Evolutionary conservation across 73 alveolate species (phyloP).

Genomic region (Blepharisma japonicum): DNA sequence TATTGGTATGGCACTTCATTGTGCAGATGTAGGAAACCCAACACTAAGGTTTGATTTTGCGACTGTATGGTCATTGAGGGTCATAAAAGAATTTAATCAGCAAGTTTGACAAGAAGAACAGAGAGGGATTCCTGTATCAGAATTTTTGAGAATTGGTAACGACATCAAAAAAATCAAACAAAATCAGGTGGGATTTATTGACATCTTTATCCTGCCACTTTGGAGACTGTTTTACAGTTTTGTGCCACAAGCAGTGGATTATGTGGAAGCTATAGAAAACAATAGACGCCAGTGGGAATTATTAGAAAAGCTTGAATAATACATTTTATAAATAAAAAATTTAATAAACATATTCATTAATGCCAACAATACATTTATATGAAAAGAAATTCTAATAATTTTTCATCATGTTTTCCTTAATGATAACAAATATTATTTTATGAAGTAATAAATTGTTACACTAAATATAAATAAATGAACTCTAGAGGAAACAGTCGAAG

Average conservation of each 20-base stretch:
- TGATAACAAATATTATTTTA: no score
- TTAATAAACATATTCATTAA: no score
- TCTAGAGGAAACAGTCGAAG: no score
- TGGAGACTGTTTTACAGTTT: neutral
- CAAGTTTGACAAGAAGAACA: neutral
- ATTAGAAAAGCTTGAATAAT: neutral
- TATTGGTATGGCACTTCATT: neutral
- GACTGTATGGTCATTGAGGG: neutral
- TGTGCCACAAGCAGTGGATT: neutral
- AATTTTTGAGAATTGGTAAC: constrained; percentile 3
- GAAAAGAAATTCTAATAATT: no score
- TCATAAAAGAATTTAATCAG: constrained; percentile 12
- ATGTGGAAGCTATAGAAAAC: neutral
- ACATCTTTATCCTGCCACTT: constrained; percentile 2
- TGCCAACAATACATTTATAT: no score
- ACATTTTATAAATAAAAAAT: no score
- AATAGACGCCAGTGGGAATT: constrained; percentile 5
- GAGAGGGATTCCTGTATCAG: constrained; percentile 18
- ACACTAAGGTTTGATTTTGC: neutral
- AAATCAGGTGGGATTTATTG: constrained; percentile 10
- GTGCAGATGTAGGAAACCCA: constrained; percentile 20
- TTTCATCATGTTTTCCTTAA: no score
- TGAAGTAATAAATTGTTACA: no score
- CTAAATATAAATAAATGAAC: no score
- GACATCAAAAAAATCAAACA: neutral